Conservation (phyloP, 1,139 yeast genomes). For the Debaryomycetaceae sp. region DNA sequence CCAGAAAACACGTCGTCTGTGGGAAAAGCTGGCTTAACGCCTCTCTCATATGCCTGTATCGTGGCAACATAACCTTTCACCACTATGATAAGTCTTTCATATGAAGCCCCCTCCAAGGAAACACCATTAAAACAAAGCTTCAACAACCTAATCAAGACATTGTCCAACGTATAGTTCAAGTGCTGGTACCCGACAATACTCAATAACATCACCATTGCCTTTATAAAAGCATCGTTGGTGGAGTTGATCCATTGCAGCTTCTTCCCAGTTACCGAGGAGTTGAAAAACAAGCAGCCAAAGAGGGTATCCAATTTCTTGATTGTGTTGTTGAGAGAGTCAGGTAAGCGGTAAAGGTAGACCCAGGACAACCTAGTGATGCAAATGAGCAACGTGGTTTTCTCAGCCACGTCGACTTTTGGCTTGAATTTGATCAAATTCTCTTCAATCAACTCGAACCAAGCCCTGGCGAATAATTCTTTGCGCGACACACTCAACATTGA, state of each 20-base stretch:
- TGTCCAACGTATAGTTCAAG: constrained; percentile 74
- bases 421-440: constrained; percentile 33
- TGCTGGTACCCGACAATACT: constrained; percentile 78
- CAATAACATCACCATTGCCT: constrained; percentile 65
- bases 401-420: constrained; percentile 45
- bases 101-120: constrained; percentile 55
- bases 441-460: constrained; percentile 73
- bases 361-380: constrained; percentile 74
- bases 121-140: constrained; percentile 52
- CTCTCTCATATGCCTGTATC: constrained; percentile 54
- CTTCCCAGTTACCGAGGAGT: constrained; percentile 37
- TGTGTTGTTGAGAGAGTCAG: constrained; percentile 85
- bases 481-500: constrained; percentile 81
- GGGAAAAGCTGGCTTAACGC: constrained; percentile 72
- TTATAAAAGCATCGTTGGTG: constrained; percentile 56
- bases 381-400: constrained; percentile 57
- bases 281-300: constrained; percentile 52
- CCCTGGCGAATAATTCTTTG: constrained; percentile 64
- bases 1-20: constrained; percentile 48
- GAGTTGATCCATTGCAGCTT: constrained; percentile 69
- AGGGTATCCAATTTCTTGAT: constrained; percentile 53
- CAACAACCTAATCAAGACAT: constrained; percentile 61
- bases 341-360: constrained; percentile 83
- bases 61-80: constrained; percentile 68
- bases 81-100: constrained; percentile 69